A percentile compares a stretch with the other conserved stretches of the same genome.
These are phyloP conservation scores for Phytophthora brassicae DNA, from an alignment of 352 stramenopile genomes.

Conservation along the genomic window DNA sequence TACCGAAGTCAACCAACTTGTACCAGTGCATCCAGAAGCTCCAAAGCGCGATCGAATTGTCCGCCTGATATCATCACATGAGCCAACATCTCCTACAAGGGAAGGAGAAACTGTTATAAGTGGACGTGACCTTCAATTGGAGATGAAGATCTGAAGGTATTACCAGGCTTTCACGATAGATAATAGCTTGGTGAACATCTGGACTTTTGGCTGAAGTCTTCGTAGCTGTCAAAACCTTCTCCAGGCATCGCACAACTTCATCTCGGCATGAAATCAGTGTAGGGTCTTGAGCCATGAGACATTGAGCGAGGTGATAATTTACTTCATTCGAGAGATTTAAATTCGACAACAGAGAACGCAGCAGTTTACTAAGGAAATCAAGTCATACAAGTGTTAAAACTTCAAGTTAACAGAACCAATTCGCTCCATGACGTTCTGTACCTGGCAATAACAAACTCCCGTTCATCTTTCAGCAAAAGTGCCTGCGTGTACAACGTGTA, in stretches of 20 bases:
- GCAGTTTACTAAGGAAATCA: conserved; percentile 19
- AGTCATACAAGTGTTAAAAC: not conserved
- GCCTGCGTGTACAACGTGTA: conserved; percentile 47
- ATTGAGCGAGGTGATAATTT: conserved; percentile 48
- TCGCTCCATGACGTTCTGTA: conserved; percentile 3
- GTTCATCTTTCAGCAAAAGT: conserved; percentile 39
- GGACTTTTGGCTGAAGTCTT: conserved; percentile 8
- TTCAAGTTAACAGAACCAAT: not conserved
- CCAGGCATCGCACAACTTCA: conserved; percentile 35
- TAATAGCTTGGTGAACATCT: conserved; percentile 15
- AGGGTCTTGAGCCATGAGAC: conserved; percentile 42
- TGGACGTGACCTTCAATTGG: not conserved
- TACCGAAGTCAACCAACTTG: too few species aligned
- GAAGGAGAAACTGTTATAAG: not conserved
- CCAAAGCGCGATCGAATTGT: conserved; percentile 28
- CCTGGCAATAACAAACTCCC: conserved; percentile 41
- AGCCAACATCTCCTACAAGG: conserved; percentile 44
- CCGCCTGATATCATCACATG: conserved; percentile 36
- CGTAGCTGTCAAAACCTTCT: conserved; percentile 24
- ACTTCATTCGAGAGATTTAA: conserved; percentile 32
- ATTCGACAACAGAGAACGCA: conserved; percentile 28
- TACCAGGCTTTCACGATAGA: conserved; percentile 38
- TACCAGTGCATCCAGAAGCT: conserved; percentile 29
- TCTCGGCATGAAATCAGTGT: conserved; percentile 21
- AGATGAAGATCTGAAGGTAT: not conserved